Evolutionary conservation across 2,329 filamentous ascomycete genomes (phyloP).

Genomic region (Scolecobasidium constrictum): DNA sequence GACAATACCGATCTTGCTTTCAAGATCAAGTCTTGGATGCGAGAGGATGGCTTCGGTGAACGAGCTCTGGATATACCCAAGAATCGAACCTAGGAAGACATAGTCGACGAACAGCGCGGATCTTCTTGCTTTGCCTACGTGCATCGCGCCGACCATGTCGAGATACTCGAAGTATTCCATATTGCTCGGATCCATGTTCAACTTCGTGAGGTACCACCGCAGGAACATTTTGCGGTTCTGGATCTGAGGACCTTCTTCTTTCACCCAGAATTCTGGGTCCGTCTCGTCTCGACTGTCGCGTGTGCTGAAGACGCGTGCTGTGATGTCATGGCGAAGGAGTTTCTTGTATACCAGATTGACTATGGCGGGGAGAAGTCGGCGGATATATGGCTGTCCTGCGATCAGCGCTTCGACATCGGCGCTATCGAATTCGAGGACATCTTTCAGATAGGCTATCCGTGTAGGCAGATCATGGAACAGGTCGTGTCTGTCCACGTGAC

Average conservation of each 20-base stretch:
- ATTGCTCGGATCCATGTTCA: constrained; percentile 63
- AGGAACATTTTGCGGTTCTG: constrained; percentile 62
- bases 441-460: no score
- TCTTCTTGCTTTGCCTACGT: constrained; percentile 54
- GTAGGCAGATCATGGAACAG: no score
- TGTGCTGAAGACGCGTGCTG: constrained; percentile 61
- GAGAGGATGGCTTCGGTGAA: constrained; percentile 69
- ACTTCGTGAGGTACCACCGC: constrained; percentile 61
- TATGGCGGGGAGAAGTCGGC: constrained; percentile 67
- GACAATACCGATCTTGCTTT: constrained; percentile 60
- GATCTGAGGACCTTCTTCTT: constrained; percentile 64
- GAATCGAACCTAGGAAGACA: constrained; percentile 61
- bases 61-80: constrained; percentile 68
- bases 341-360: constrained; percentile 81
- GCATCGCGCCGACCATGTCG: constrained; percentile 77
- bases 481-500: no score
- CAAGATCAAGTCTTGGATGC: constrained; percentile 54
- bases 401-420: constrained; percentile 63
- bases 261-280: constrained; percentile 46
- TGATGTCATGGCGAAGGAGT: constrained; percentile 70
- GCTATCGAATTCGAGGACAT: no score
- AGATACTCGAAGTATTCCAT: constrained; percentile 78
- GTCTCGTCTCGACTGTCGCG: constrained; percentile 42
- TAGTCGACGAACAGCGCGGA: constrained; percentile 72
- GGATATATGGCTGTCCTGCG: constrained; percentile 63